Conservation (phyloP, 192 early-diverging fungal genomes). For the Coemansia sp. region DNA sequence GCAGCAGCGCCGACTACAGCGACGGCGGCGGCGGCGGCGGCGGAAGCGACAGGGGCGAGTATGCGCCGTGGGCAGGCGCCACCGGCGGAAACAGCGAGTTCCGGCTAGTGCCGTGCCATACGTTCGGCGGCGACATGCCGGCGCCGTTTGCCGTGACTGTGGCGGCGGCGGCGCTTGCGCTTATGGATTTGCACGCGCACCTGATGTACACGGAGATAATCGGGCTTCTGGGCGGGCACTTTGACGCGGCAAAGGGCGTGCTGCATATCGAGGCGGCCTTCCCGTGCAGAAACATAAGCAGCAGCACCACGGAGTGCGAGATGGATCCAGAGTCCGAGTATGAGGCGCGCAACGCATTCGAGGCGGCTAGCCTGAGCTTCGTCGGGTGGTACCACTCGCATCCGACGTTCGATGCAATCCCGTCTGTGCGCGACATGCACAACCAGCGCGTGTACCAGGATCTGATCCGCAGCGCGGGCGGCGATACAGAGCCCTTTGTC, state of each 20-base stretch:
- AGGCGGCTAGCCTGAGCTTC: conserved; percentile 59
- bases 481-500: conserved; percentile 84
- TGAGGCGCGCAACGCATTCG: conserved; percentile 77
- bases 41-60: conserved; percentile 1
- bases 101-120: conserved; percentile 36
- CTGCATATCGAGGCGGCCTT: conserved; percentile 70
- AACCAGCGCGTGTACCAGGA: conserved; percentile 88
- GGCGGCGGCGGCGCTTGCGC: conserved; percentile 59
- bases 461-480: conserved; percentile 65
- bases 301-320: conserved; percentile 87
- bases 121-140: conserved; percentile 2
- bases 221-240: conserved; percentile 86
- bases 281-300: conserved; percentile 78
- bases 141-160: conserved; percentile 29
- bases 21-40: conserved; percentile 6
- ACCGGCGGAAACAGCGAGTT: conserved; percentile 36
- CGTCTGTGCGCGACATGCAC: conserved; percentile 88
- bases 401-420: conserved; percentile 88
- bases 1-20: conserved; percentile 3
- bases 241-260: conserved; percentile 48
- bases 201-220: conserved; percentile 91
- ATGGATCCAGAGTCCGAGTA: conserved; percentile 92
- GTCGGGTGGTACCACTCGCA: conserved; percentile 99
- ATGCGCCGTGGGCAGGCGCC: conserved; percentile 1
- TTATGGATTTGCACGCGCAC: conserved; percentile 94